phyloP scores from a whole-genome alignment of 1,284 basidiomycete genomes.

The Mycosarcoma mackinlayi region DNA sequence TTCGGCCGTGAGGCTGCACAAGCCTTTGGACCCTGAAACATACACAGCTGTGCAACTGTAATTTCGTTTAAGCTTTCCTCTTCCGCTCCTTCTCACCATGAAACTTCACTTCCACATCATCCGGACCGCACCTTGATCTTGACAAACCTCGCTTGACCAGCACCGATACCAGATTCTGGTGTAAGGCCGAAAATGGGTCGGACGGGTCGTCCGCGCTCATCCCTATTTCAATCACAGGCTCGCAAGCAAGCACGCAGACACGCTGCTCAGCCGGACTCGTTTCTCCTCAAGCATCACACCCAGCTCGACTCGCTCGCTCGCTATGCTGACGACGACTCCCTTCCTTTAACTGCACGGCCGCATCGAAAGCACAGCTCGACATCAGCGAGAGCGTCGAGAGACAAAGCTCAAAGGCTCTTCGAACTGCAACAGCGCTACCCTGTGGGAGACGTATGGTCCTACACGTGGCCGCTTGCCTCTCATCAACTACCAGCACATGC shows the following conservation, averaged over 20 bases:
- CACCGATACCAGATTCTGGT: no score
- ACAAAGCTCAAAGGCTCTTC: neutral
- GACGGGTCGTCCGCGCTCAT: conserved; percentile 7
- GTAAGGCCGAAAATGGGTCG: no score
- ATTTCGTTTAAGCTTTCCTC: neutral
- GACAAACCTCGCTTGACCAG: no score
- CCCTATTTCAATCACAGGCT: conserved; percentile 1
- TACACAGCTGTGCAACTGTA: no score
- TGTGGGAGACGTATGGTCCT: conserved; percentile 4
- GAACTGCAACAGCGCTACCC: conserved; percentile 18
- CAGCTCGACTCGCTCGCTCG: conserved; percentile 33
- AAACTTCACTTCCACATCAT: no score
- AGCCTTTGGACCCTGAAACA: conserved; percentile 33
- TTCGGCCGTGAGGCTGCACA: conserved; percentile 26
- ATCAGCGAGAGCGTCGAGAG: neutral
- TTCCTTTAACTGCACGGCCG: neutral
- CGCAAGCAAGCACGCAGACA: conserved; percentile 8
- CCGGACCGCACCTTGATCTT: no score
- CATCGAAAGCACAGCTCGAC: neutral
- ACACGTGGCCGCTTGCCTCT: conserved; percentile 16
- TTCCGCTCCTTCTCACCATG: no score
- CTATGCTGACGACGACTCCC: conserved; percentile 8
- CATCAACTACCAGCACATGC: conserved; percentile 11
- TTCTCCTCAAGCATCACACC: conserved; percentile 25
- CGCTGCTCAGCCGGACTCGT: conserved; percentile 11